Evolutionary conservation across 768 basidiomycete genomes (phyloP), one percentile per base, ranked within the genome.

Genomic region (Cystofilobasidium bisporidii): DNA sequence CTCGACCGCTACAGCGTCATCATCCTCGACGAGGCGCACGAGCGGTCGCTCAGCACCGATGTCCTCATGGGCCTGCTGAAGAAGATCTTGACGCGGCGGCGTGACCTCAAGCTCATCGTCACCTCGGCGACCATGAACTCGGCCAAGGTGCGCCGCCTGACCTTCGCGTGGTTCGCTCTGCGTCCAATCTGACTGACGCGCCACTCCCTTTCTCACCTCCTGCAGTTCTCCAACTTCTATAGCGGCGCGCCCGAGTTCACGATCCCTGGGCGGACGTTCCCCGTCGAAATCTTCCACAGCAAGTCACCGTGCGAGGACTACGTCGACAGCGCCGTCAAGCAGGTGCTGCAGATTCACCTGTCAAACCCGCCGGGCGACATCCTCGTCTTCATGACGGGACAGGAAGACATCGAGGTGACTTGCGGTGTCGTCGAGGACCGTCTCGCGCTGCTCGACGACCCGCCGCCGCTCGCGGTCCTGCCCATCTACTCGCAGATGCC

Each of bases 401-500:
- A 98, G 79, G 96, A 98, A 78, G 94, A 99, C 76, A 99, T 99
- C 69, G 94, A 98, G 78, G 83, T 91, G 36, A 98, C 92, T 15
- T 99, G 96, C 75, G 88, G 90, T 74, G 94, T 98, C 38, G 81
- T 97, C 24, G 84, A 87, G 77, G 96, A 99, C 77, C 90, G 96
- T 33, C 80, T 98, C 45, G 82, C 83, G 1, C 92, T 97, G 73
- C 81, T 98, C n/a, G 87, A 94, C 73, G 91, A 98, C 17, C 89
- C 91, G 15, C 80, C 88, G 0, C 84, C 87, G 3, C 79, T 98
- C 30, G 86, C 92, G 0, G 86, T 98, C n/a, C 80, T 99, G 36
- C 96, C 96, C 9, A 99, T 98, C 71, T 98, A 99, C 78, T 98
- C 96, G 3, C 94, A 97, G 75, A 98, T 98, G 96, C 96, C 96